Percentiles rank a stretch among this genome's conserved stretches.
These are phyloP conservation scores for Mitragyna speciosa DNA, from an alignment of 257 asterid species.

Conservation along the genomic window DNA sequence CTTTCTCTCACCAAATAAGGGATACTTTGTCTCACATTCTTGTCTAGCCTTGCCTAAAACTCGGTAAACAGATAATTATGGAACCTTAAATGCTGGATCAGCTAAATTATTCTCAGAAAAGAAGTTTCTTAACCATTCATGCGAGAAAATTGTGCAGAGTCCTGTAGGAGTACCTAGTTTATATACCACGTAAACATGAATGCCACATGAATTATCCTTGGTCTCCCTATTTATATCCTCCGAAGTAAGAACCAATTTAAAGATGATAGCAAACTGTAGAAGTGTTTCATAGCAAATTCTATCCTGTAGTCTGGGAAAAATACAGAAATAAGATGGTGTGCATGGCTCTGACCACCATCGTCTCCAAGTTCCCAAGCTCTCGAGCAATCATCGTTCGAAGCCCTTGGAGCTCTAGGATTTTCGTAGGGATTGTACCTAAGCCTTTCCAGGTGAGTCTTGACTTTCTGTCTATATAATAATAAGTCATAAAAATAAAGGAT, in stretches of 20 bases:
- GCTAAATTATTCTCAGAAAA: not conserved
- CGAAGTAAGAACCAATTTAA: not conserved
- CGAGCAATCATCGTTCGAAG: conserved; percentile 22
- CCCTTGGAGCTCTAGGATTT: conserved; percentile 26
- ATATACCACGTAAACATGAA: conserved; percentile 19
- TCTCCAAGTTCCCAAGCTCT: conserved; percentile 43
- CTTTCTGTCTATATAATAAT: not conserved
- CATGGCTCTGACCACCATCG: conserved; percentile 40
- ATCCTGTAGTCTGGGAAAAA: not conserved
- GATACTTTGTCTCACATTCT: not conserved
- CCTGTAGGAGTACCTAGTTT: not conserved
- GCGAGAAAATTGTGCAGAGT: conserved; percentile 27
- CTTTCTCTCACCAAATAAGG: not conserved
- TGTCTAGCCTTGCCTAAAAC: conserved; percentile 5
- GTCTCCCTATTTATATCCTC: conserved; percentile 27
- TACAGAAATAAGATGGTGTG: conserved; percentile 29
- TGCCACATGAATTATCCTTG: not conserved
- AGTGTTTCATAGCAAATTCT: not conserved
- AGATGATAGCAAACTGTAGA: not conserved
- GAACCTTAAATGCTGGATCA: conserved; percentile 28
- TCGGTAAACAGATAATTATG: not conserved
- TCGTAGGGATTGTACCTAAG: conserved; percentile 25
- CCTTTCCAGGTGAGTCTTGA: conserved; percentile 37
- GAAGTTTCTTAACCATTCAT: conserved; percentile 2
- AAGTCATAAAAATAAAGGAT: too few relatives aligned